Base-by-base conservation (phyloP, 1,139 yeast genomes). In the Taphrina communis region DNA sequence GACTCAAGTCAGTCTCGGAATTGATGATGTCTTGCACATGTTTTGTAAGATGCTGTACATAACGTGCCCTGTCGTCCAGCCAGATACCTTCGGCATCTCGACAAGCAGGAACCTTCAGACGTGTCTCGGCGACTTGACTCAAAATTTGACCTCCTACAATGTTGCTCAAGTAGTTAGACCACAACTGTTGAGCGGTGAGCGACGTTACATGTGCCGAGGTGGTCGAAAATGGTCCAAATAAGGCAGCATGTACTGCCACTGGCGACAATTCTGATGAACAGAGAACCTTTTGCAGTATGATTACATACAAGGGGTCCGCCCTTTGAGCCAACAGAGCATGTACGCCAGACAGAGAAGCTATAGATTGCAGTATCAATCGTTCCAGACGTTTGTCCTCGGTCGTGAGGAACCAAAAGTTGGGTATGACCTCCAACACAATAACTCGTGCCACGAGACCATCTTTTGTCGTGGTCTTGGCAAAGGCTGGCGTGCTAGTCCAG, bases 321-420 rank as follows among this genome's bases (percentile, higher is more conserved):
- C 51, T 19, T 9, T 35, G 48, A 36, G 36, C 35, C 25, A 55
- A 17, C 8, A 63, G 48, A 5, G 67, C 67, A 63, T 55, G 35
- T 53, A 63, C 19, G 17, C 67, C 67, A 7, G 61, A 17, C 44
- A 63, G 14, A 5, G 61, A 63, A 14, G 67, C 50, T 12, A 63
- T 39, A 5, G 61, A 31, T 17, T 38, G 17, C 4, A 53, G 19
- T 11, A 63, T 25, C 12, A 46, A 21, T 4, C 2, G 3, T 36
- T 38, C 36, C 36, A 63, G 31, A 11, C 11, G 9, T 14, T 31
- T 8, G 14, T 56, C 55, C 6, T 25, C 36, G 4, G 14, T 6
- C 7, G 31, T 39, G 6, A 58, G 42, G 7, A 39, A 38, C 67
- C 67, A 63, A 21, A 55, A 42, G 38, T 46, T 46, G 17, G 67